Evolutionary conservation across 345 rosid genomes (phyloP), one percentile per base, ranked within the genome.

Genomic region (Schrenkiella parvula): DNA sequence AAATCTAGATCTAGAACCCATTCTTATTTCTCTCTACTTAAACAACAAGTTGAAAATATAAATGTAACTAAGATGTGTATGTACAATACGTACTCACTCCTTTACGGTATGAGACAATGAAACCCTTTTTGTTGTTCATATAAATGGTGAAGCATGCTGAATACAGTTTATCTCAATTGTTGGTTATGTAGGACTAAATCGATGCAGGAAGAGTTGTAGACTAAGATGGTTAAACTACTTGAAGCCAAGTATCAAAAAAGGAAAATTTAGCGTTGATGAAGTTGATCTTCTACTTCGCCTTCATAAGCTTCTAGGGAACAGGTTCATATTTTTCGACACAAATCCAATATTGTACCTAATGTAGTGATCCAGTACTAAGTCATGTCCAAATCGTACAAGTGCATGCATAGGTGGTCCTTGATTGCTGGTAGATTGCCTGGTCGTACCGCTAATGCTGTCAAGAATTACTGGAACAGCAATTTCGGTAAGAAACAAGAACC

Each of bases 201-300:
- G 88, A 14, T 86, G 90, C 66, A 73, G 90, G 18, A 86, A 86
- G 54, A 84, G 90, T 55, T 86, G 90, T 53, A 70, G 87, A 72
- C 53, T 86, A 44, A 73, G 90, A 75, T 86, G 90, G 88, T 74
- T 86, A 69, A 86, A 84, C 64, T 86, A 86, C 50, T 76, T 86
- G 43, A 77, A 77, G 37, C 90, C 88, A 23, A 74, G 41, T 62
- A 84, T 84, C 59, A 84, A 82, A 74, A 75, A 80, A 18, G 88
- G 85, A 15, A 73, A 67, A 13, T 76, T 86, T 44, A 64, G 64
- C 35, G 63, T 69, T 34, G 91, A 84, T 61, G 91, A 86, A 71
- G 85, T 83, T 31, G 91, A 84, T 75, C 80, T 84, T 51, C 73
- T 86, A 37, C 34, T 81, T 12, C 82, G 84, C 21, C 84, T 86